phyloP scores from a whole-genome alignment of 495 filamentous ascomycete genomes.

The Evernia prunastri region DNA sequence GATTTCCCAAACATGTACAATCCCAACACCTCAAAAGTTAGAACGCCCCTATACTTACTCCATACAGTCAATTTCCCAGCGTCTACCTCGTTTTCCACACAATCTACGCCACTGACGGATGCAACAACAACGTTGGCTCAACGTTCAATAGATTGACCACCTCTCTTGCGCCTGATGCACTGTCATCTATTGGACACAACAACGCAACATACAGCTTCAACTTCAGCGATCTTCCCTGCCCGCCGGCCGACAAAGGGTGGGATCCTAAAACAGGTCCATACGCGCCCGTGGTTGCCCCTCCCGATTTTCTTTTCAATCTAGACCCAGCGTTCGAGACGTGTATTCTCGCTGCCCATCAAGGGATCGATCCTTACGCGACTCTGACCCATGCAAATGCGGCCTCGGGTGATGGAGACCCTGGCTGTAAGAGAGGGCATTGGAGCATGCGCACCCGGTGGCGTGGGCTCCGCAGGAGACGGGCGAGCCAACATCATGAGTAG shows the following conservation, averaged over 20 bases:
- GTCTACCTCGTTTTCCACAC: slow-evolving; percentile 13
- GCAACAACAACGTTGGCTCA: slow-evolving; percentile 3
- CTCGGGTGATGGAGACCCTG: neutral
- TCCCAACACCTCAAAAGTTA: neutral
- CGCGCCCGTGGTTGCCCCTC: slow-evolving; percentile 16
- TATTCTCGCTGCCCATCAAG: slow-evolving; percentile 3
- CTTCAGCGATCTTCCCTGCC: slow-evolving; percentile 21
- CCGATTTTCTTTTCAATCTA: slow-evolving; percentile 9
- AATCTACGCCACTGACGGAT: slow-evolving; percentile 7
- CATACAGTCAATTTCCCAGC: slow-evolving; percentile 1
- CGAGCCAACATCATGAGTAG: neutral
- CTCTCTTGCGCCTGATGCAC: slow-evolving; percentile 8
- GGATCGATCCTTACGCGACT: slow-evolving; percentile 13
- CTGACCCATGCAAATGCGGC: neutral
- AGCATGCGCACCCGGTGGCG: neutral
- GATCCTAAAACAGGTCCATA: slow-evolving; percentile 6
- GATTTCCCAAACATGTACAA: slow-evolving; percentile 1
- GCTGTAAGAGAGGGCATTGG: neutral
- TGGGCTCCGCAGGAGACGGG: neutral
- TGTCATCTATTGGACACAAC: slow-evolving; percentile 18
- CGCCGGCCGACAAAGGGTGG: slow-evolving; percentile 10
- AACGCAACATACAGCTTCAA: slow-evolving; percentile 17
- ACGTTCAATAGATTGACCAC: slow-evolving; percentile 8
- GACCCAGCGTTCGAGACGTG: slow-evolving; percentile 12
- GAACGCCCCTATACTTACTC: neutral